phyloP scores from a whole-genome alignment of 1,139 yeast species.

The Groenewaldozyma sp. region DNA sequence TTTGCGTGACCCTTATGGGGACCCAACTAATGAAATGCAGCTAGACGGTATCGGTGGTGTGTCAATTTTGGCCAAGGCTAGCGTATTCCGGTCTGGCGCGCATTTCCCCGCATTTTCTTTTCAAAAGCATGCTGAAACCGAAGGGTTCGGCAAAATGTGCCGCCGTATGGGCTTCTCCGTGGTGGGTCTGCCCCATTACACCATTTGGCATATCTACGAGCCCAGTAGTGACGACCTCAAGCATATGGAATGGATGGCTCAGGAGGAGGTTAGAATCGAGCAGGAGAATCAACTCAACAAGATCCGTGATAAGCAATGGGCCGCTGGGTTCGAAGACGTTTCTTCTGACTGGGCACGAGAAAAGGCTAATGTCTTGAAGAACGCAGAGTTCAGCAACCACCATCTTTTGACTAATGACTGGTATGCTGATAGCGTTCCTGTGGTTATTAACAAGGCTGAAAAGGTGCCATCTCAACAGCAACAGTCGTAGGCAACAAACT shows the following conservation, averaged over 20 bases:
- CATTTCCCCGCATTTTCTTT: conserved; percentile 89
- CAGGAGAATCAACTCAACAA: conserved; percentile 59
- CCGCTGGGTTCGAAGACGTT: conserved; percentile 66
- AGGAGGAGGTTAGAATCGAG: conserved; percentile 68
- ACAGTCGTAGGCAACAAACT: too few species aligned
- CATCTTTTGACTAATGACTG: conserved; percentile 15
- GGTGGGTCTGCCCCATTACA: conserved; percentile 80
- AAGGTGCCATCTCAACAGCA: conserved; percentile 4
- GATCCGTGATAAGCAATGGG: conserved; percentile 69
- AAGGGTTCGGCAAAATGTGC: conserved; percentile 82
- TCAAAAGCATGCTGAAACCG: conserved; percentile 88
- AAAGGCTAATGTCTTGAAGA: conserved; percentile 56
- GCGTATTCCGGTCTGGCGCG: conserved; percentile 69
- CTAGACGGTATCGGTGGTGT: conserved; percentile 91
- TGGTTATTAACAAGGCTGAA: conserved; percentile 4
- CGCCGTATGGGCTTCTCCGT: conserved; percentile 75
- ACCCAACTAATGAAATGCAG: conserved; percentile 79
- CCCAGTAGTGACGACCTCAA: conserved; percentile 79
- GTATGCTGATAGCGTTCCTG: conserved; percentile 13
- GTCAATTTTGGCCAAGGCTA: conserved; percentile 70
- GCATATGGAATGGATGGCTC: conserved; percentile 96
- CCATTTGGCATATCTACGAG: conserved; percentile 88
- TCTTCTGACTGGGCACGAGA: conserved; percentile 60
- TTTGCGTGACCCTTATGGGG: conserved; percentile 77
- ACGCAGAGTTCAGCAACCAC: conserved; percentile 45